These are phyloP conservation scores for Ogataea chonburiensis DNA, from an alignment of 805 yeast genomes.

Conservation along the genomic window DNA sequence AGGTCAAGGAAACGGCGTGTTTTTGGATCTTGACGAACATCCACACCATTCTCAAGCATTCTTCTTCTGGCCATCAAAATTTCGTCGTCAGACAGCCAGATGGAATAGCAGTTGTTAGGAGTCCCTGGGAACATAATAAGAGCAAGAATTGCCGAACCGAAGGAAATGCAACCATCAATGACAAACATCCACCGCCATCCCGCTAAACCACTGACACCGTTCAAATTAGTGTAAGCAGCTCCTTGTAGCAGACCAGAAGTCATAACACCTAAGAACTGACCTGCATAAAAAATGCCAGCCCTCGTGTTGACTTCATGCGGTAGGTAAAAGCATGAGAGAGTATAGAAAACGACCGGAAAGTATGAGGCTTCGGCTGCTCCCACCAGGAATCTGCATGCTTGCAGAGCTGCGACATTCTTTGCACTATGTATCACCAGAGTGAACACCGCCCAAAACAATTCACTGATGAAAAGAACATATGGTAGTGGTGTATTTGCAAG, in stretches of 20 bases:
- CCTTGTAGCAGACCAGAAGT: slow-evolving; percentile 56
- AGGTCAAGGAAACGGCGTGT: slow-evolving; percentile 40
- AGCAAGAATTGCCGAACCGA: slow-evolving; percentile 29
- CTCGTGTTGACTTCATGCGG: slow-evolving; percentile 58
- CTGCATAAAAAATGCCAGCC: slow-evolving; percentile 61
- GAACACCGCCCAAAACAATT: slow-evolving; percentile 65
- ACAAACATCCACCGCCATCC: slow-evolving; percentile 60
- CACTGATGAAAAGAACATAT: slow-evolving; percentile 47
- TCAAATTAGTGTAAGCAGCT: slow-evolving; percentile 33
- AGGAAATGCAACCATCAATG: slow-evolving; percentile 45
- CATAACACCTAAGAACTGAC: slow-evolving; percentile 59
- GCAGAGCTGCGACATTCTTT: slow-evolving; percentile 47
- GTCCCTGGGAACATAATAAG: slow-evolving; percentile 58
- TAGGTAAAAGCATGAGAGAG: slow-evolving; percentile 57
- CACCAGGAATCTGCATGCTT: slow-evolving; percentile 62
- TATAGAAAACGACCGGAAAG: slow-evolving; percentile 60
- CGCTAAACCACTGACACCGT: slow-evolving; percentile 30
- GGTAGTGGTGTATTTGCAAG: slow-evolving; percentile 57
- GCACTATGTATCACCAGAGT: slow-evolving; percentile 57
- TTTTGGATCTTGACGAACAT: slow-evolving; percentile 26
- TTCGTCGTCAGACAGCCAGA: slow-evolving; percentile 55
- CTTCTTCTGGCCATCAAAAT: slow-evolving; percentile 50
- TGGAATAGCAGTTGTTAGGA: slow-evolving; percentile 53
- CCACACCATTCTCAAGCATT: slow-evolving; percentile 36
- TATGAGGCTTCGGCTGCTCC: slow-evolving; percentile 72